A percentile compares a stretch with the other conserved stretches of the same genome.
phyloP scores from a whole-genome alignment of 1,139 yeast species.

The Debaryomyces singareniensis region DNA sequence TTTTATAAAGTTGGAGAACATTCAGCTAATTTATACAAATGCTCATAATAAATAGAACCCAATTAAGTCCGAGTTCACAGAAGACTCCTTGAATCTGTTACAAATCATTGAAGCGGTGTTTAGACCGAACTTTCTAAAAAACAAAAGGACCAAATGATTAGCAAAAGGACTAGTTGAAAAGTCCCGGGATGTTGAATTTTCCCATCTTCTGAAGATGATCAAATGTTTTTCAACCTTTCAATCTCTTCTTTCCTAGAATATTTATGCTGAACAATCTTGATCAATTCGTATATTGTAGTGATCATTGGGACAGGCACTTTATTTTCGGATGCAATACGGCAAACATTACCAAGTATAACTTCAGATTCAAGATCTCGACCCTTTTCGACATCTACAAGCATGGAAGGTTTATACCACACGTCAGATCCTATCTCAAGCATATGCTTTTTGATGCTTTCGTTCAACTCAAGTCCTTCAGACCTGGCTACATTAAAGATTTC shows the following conservation, averaged over 20 bases:
- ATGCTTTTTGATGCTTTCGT: conserved; percentile 6
- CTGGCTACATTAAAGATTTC: conserved; percentile 19
- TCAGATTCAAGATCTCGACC: conserved; percentile 26
- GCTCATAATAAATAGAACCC: too few relatives aligned
- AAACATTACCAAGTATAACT: conserved; percentile 21
- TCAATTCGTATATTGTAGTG: background rate
- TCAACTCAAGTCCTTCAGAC: conserved; percentile 8
- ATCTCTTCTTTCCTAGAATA: background rate
- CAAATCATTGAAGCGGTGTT: too few relatives aligned
- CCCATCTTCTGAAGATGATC: too few relatives aligned
- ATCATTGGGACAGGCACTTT: background rate
- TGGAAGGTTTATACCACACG: conserved; percentile 23
- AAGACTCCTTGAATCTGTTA: too few relatives aligned
- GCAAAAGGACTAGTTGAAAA: too few relatives aligned
- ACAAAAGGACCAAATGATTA: too few relatives aligned
- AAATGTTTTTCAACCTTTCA: too few relatives aligned
- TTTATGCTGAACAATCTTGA: conserved; percentile 5
- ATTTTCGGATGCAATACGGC: conserved; percentile 7
- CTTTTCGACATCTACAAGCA: conserved; percentile 28
- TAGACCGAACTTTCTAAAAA: too few relatives aligned
- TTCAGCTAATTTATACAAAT: too few relatives aligned
- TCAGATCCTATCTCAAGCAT: conserved; percentile 16
- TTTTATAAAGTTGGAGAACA: too few relatives aligned
- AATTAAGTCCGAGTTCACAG: too few relatives aligned
- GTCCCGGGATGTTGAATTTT: too few relatives aligned